A percentile compares a stretch with the other conserved stretches of the same genome.
Conservation (phyloP, 768 basidiomycete species). For the Calocera cornea region DNA sequence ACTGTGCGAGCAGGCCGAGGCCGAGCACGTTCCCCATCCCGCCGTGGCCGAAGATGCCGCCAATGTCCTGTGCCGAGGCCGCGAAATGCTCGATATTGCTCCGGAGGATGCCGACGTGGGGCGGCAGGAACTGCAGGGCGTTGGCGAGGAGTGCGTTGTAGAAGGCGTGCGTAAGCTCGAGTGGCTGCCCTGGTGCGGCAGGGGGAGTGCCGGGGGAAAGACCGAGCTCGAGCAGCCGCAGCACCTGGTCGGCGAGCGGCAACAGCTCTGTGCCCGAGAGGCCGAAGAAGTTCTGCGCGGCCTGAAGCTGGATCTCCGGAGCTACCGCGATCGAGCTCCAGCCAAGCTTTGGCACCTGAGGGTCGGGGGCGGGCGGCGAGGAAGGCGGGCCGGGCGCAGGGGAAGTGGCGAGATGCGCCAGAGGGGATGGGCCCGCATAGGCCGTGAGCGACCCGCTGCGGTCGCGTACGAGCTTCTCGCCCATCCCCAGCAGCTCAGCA, state of each 20-base stretch:
- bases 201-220: background rate
- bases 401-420: background rate
- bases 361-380: background rate
- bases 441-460: background rate
- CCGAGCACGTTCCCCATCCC: background rate
- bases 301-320: background rate
- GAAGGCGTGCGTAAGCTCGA: background rate
- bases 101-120: background rate
- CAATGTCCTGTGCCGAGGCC: background rate
- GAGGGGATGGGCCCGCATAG: background rate
- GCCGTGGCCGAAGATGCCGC: background rate
- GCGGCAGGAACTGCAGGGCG: background rate
- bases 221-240: background rate
- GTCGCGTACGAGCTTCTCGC: slow-evolving; percentile 1
- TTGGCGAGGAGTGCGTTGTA: background rate
- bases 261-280: background rate
- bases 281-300: background rate
- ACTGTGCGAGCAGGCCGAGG: slow-evolving; percentile 1
- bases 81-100: background rate
- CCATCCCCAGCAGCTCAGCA: background rate
- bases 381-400: background rate
- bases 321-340: background rate
- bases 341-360: background rate
- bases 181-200: background rate
- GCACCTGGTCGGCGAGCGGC: background rate